These are phyloP conservation scores for Herpotrichia juniperi DNA, from an alignment of 2,329 filamentous ascomycete genomes.

Conservation along the genomic window DNA sequence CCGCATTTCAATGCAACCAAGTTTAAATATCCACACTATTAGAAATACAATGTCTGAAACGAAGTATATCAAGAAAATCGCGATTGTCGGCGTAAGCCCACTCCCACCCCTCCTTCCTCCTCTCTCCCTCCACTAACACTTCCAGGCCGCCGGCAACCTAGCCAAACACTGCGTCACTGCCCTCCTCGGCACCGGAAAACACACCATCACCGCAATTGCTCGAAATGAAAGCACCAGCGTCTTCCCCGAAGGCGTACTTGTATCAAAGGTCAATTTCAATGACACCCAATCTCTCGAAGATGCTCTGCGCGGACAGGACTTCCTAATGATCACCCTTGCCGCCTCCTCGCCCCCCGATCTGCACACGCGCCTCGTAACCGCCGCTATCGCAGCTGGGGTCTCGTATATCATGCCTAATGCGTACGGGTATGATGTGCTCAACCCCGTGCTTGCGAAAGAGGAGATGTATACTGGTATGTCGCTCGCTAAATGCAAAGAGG, in stretches of 20 bases:
- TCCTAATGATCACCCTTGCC: slow-evolving; percentile 48
- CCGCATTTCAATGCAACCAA: no score
- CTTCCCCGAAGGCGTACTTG: slow-evolving; percentile 48
- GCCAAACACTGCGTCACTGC: slow-evolving; percentile 46
- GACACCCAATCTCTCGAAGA: slow-evolving; percentile 44
- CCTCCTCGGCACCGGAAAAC: slow-evolving; percentile 52
- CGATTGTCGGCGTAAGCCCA: slow-evolving; percentile 46
- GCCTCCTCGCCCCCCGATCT: slow-evolving; percentile 30
- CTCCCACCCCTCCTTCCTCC: background rate
- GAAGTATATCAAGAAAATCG: slow-evolving; percentile 43
- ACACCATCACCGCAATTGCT: slow-evolving; percentile 59
- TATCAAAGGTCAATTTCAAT: slow-evolving; percentile 56
- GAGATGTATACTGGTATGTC: slow-evolving; percentile 1
- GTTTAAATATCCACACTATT: no score
- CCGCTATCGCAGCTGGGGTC: slow-evolving; percentile 46
- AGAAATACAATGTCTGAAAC: background rate
- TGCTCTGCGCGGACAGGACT: slow-evolving; percentile 45
- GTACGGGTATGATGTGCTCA: slow-evolving; percentile 34
- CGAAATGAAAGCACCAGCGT: slow-evolving; percentile 51
- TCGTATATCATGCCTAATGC: slow-evolving; percentile 49
- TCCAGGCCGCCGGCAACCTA: slow-evolving; percentile 45
- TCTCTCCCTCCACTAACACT: background rate
- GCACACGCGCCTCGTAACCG: slow-evolving; percentile 37
- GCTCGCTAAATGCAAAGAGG: slow-evolving; percentile 9
- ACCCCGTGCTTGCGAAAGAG: slow-evolving; percentile 18